Conservation (phyloP, 495 filamentous ascomycete genomes). For the Clavariopsis aquatica region DNA sequence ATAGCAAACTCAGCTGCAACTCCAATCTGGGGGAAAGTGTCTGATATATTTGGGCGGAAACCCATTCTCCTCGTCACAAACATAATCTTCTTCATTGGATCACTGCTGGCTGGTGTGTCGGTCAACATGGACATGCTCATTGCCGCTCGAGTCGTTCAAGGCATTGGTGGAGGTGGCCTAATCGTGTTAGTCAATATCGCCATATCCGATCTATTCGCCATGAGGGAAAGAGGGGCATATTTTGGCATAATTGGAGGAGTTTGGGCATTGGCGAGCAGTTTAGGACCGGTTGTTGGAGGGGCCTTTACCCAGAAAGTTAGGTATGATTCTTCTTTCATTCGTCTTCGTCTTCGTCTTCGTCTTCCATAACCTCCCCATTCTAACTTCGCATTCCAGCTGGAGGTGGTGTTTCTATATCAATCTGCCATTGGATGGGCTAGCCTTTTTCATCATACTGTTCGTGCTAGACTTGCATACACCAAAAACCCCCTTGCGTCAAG, state of each 20-base stretch:
- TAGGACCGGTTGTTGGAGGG: slow-evolving; percentile 49
- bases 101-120: slow-evolving; percentile 68
- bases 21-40: slow-evolving; percentile 79
- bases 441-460: slow-evolving; percentile 65
- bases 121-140: slow-evolving; percentile 73
- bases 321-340: background rate
- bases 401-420: slow-evolving; percentile 47
- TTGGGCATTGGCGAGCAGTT: slow-evolving; percentile 47
- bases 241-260: slow-evolving; percentile 49
- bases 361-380: too few species aligned
- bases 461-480: slow-evolving; percentile 78
- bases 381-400: slow-evolving; percentile 13
- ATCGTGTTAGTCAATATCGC: slow-evolving; percentile 78
- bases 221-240: slow-evolving; percentile 54
- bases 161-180: slow-evolving; percentile 80
- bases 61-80: slow-evolving; percentile 73
- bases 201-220: slow-evolving; percentile 78
- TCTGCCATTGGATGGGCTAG: slow-evolving; percentile 72
- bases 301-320: slow-evolving; percentile 48
- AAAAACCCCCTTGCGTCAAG: slow-evolving; percentile 66
- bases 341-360: too few species aligned
- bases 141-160: slow-evolving; percentile 74
- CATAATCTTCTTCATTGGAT: slow-evolving; percentile 72
- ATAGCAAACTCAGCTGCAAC: slow-evolving; percentile 68
- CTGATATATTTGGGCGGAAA: slow-evolving; percentile 84